Conservation (phyloP, 208 protist species). For the Trypanosomatidae sp. region DNA sequence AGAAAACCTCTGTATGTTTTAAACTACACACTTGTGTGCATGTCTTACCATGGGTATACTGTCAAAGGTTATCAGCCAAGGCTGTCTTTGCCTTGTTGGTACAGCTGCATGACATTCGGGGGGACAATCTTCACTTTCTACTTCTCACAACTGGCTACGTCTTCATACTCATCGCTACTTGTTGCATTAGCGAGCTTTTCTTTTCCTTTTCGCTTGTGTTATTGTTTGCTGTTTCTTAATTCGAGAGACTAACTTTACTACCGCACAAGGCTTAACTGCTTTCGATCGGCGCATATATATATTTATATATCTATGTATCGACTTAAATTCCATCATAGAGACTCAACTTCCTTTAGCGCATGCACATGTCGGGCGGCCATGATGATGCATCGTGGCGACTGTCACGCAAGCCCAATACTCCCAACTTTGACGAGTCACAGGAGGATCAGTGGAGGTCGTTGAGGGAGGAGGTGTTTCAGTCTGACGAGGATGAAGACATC, state of each 20-base stretch:
- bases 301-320: no score
- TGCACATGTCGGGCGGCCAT: constrained; percentile 12
- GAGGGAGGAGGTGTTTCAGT: constrained; percentile 48
- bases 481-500: constrained; percentile 44
- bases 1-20: not conserved
- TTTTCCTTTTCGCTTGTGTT: not conserved
- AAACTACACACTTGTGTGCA: not conserved
- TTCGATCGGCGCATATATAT: not conserved
- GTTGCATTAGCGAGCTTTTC: not conserved
- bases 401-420: constrained; percentile 11
- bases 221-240: not conserved
- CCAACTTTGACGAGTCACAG: constrained; percentile 34
- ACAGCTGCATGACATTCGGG: not conserved
- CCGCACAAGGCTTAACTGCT: not conserved
- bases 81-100: constrained; percentile 5
- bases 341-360: not conserved
- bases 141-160: not conserved
- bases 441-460: constrained; percentile 67
- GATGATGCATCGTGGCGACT: not conserved
- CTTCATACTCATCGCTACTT: not conserved
- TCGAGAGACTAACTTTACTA: not conserved
- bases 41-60: not conserved
- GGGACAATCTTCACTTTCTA: not conserved
- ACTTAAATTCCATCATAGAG: not conserved
- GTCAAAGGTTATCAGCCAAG: not conserved